A percentile compares a stretch with the other conserved stretches of the same genome.
Conservation (phyloP, 495 filamentous ascomycete genomes). For the Choiromyces venosus region DNA sequence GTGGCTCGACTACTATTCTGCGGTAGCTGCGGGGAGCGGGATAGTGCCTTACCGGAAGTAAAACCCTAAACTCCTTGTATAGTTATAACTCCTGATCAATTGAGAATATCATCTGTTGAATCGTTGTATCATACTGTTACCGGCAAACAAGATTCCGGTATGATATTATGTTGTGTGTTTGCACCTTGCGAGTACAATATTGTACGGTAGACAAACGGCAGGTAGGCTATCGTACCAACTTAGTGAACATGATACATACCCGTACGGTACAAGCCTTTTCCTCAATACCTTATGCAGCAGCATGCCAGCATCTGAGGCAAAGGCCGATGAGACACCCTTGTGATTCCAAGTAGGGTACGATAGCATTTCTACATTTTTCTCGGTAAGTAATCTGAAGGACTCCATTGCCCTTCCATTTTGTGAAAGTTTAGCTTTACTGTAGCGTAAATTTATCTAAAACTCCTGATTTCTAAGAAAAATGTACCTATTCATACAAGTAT, state of each 20-base stretch:
- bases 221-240: no score
- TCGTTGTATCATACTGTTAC: not conserved
- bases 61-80: no score
- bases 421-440: no score
- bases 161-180: not conserved
- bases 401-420: no score
- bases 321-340: not conserved
- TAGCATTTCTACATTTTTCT: not conserved
- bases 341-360: not conserved
- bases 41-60: no score
- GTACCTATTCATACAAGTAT: no score
- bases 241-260: not conserved
- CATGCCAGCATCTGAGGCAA: not conserved
- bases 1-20: not conserved
- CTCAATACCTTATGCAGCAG: not conserved
- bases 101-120: not conserved
- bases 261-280: not conserved
- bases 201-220: not conserved
- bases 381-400: not conserved
- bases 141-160: not conserved
- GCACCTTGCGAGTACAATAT: no score
- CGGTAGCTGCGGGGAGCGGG: no score
- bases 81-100: not conserved
- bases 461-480: not conserved
- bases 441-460: no score